These are phyloP conservation scores for Paraphoma sp. DNA, from an alignment of 2,329 filamentous ascomycete species.

Conservation along the genomic window DNA sequence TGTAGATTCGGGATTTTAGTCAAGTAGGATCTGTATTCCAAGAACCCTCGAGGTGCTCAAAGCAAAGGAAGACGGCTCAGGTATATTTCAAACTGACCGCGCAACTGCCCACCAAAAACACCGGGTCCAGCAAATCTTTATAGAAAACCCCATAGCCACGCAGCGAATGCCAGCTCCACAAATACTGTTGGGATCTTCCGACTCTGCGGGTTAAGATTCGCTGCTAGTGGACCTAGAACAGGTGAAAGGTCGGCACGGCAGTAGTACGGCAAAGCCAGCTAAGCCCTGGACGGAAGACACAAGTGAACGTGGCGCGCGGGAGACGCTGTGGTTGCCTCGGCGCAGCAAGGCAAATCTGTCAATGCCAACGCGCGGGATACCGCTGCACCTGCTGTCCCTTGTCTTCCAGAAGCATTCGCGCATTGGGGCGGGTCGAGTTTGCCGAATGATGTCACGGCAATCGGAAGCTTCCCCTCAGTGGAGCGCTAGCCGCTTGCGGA, in stretches of 20 bases:
- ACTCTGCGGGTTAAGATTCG: slow-evolving; percentile 19
- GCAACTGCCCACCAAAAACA: slow-evolving; percentile 23
- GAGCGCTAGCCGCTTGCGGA: slow-evolving; percentile 4
- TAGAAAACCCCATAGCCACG: slow-evolving; percentile 12
- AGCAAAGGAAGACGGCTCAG: slow-evolving; percentile 21
- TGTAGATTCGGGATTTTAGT: slow-evolving; percentile 8
- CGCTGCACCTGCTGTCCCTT: not conserved
- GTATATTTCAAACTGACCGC: slow-evolving; percentile 37
- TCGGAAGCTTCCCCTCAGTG: slow-evolving; percentile 18
- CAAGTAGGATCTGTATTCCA: slow-evolving; percentile 30
- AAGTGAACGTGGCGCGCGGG: slow-evolving; percentile 13
- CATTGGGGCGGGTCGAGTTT: not conserved
- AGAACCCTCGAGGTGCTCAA: slow-evolving; percentile 20
- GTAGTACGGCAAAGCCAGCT: slow-evolving; percentile 3
- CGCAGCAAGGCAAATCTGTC: not conserved
- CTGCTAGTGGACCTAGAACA: slow-evolving; percentile 25
- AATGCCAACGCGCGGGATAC: not conserved
- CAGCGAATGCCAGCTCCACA: slow-evolving; percentile 27
- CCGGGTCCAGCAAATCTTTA: slow-evolving; percentile 35
- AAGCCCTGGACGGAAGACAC: not conserved
- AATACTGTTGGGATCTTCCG: slow-evolving; percentile 31
- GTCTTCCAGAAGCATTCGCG: not conserved
- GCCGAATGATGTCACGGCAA: slow-evolving; percentile 18
- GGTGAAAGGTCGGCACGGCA: slow-evolving; percentile 10
- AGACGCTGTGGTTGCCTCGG: slow-evolving; percentile 11